phyloP scores from a whole-genome alignment of 2,329 filamentous ascomycete species.

The Beauveria sp. region DNA sequence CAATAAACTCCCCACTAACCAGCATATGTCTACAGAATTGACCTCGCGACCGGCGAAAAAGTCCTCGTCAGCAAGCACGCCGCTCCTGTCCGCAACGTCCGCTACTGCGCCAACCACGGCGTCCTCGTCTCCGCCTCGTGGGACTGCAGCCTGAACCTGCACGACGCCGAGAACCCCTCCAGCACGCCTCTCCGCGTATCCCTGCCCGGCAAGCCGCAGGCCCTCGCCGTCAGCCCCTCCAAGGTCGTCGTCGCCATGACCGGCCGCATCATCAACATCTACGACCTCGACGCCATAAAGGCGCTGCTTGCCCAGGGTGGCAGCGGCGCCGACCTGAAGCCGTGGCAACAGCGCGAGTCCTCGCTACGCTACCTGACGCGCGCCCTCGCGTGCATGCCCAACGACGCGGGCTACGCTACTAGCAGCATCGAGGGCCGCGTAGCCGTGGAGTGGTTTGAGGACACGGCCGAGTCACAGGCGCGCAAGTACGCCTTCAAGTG shows the following conservation, averaged over 20 bases:
- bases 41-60: slow-evolving; percentile 65
- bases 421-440: slow-evolving; percentile 92
- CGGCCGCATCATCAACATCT: slow-evolving; percentile 86
- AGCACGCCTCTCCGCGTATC: slow-evolving; percentile 55
- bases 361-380: slow-evolving; percentile 94
- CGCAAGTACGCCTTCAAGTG: slow-evolving; percentile 99
- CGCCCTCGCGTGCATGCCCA: slow-evolving; percentile 91
- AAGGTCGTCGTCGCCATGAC: slow-evolving; percentile 96
- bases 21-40: slow-evolving; percentile 37
- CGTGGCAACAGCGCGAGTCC: slow-evolving; percentile 90
- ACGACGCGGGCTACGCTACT: slow-evolving; percentile 87
- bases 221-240: slow-evolving; percentile 65
- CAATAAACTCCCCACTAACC: not conserved
- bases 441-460: slow-evolving; percentile 96
- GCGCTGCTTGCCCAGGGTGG: slow-evolving; percentile 39
- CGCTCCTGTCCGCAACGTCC: slow-evolving; percentile 73
- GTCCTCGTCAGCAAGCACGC: slow-evolving; percentile 71
- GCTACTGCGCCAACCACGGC: slow-evolving; percentile 68
- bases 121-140: slow-evolving; percentile 86
- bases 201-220: slow-evolving; percentile 83
- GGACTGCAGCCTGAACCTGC: slow-evolving; percentile 85
- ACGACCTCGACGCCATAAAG: slow-evolving; percentile 68
- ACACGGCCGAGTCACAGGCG: slow-evolving; percentile 75
- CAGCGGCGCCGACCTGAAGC: slow-evolving; percentile 49
- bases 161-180: slow-evolving; percentile 51